phyloP scores from a whole-genome alignment of 176 grass and related monocot species.

The Oryza brachyantha region DNA sequence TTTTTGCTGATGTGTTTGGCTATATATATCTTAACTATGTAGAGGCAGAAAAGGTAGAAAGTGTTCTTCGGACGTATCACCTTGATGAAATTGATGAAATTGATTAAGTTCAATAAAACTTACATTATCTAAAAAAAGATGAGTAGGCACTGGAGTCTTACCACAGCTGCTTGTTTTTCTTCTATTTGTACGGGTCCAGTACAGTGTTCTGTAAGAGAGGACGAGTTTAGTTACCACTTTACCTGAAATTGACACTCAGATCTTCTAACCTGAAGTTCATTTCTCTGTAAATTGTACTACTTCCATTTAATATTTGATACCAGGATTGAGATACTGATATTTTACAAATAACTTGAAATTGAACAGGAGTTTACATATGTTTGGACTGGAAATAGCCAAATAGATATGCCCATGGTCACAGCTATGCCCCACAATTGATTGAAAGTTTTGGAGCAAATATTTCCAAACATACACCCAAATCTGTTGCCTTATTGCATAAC shows the following conservation, averaged over 20 bases:
- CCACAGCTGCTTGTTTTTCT: neutral
- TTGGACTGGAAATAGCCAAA: conserved; percentile 43
- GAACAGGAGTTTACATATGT: conserved; percentile 4
- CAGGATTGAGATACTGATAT: neutral
- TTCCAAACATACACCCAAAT: too few relatives aligned
- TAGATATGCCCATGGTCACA: too few relatives aligned
- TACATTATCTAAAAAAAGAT: too few relatives aligned
- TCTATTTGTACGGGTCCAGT: neutral
- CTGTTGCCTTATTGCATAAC: too few relatives aligned
- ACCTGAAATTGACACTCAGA: neutral
- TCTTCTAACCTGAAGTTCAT: neutral
- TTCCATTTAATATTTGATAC: neutral
- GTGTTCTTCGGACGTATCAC: too few relatives aligned
- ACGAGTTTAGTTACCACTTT: neutral
- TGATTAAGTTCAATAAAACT: too few relatives aligned
- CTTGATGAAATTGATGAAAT: too few relatives aligned
- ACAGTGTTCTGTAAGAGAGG: neutral
- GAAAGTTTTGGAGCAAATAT: too few relatives aligned
- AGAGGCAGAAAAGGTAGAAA: too few relatives aligned
- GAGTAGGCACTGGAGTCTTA: neutral
- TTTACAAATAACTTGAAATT: neutral
- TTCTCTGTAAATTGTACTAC: neutral
- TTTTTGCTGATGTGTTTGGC: too few relatives aligned
- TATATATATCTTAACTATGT: too few relatives aligned
- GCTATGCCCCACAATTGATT: too few relatives aligned